A percentile compares a stretch with the other conserved stretches of the same genome.
phyloP scores from a whole-genome alignment of 2,329 filamentous ascomycete genomes.

The Venturia aucupariae region DNA sequence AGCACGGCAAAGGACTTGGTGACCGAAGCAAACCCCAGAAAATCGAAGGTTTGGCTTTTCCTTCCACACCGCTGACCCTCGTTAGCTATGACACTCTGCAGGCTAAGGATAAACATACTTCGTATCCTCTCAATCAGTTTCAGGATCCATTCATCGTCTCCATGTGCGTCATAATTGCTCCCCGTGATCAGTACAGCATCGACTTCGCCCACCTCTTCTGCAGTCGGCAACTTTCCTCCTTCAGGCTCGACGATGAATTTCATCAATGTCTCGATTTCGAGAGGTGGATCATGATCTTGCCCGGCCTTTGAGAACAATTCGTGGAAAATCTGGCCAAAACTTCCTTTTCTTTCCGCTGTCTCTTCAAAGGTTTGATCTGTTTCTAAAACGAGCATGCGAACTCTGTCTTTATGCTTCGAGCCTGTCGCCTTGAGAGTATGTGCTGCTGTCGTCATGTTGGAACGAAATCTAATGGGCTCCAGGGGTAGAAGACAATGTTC shows the following conservation, averaged over 20 bases:
- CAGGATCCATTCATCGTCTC: slow-evolving; percentile 35
- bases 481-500: background rate
- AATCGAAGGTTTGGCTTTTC: slow-evolving; percentile 42
- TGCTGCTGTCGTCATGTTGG: background rate
- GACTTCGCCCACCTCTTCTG: slow-evolving; percentile 38
- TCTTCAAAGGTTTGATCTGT: slow-evolving; percentile 48
- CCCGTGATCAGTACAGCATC: slow-evolving; percentile 39
- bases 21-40: slow-evolving; percentile 40
- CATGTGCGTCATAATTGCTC: slow-evolving; percentile 40
- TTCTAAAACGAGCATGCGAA: slow-evolving; percentile 47
- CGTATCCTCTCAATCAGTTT: slow-evolving; percentile 37
- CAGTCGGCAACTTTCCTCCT: slow-evolving; percentile 38
- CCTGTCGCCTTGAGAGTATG: background rate
- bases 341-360: slow-evolving; percentile 40
- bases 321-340: slow-evolving; percentile 47
- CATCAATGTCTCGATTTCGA: slow-evolving; percentile 47
- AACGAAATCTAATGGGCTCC: too few relatives aligned
- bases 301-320: slow-evolving; percentile 44
- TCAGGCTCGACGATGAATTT: slow-evolving; percentile 45
- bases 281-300: slow-evolving; percentile 41
- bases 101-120: slow-evolving; percentile 22
- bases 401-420: slow-evolving; percentile 19
- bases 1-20: slow-evolving; percentile 37
- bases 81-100: slow-evolving; percentile 12
- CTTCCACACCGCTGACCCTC: slow-evolving; percentile 39